Evolutionary conservation across 208 protist species (phyloP), one percentile per base, ranked within the genome.

Genomic region (Acanthamoeba royreba): DNA sequence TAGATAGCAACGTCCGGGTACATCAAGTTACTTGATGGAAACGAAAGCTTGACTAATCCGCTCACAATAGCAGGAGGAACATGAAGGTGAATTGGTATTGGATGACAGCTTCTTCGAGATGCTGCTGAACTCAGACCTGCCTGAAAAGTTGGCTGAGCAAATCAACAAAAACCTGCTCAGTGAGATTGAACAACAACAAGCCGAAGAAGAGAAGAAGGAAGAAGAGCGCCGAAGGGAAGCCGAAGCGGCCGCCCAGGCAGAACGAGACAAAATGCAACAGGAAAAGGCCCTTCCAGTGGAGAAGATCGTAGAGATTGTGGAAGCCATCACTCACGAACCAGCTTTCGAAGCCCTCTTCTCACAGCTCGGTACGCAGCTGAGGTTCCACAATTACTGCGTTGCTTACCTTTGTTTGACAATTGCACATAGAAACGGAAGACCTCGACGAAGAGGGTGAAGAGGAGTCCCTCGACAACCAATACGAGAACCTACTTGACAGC

Each of bases 101-200:
- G 69, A 81, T 42, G 69, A 81, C 40, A 81, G 38, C 69, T 81
- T 81, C 69, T 81, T 81, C 38, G 69, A 81, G 40, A 45, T 81
- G 40, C 33, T 81, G 69, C 69, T 81, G 40, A 81, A 81, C 38
- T 81, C 69, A 25, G 69, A 43, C 69, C 38, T 81, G 38, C 69
- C 69, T 15, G 69, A 81, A 42, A 81, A 81, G 38, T 42, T 81
- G 33, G 69, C 69, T 3, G 7, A 81, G 38, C 69, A 81, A n/a
- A 81, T 81, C 69, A 81, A 81, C 40, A 4, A 35, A 22, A 81
- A 81, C 69, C 69, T 81, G 69, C 69, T 69, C 11, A 25, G 58
- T 28, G 58, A 69, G 25, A 28, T 31, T 25, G 58, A 69, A 31
- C 11, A 69, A 31, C n/a, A 69, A 69, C n/a, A 13, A 69, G 58